Percentiles rank a stretch among this genome's conserved stretches.
phyloP scores from a whole-genome alignment of 78 protist species.

The Emiliania huxleyi region DNA sequence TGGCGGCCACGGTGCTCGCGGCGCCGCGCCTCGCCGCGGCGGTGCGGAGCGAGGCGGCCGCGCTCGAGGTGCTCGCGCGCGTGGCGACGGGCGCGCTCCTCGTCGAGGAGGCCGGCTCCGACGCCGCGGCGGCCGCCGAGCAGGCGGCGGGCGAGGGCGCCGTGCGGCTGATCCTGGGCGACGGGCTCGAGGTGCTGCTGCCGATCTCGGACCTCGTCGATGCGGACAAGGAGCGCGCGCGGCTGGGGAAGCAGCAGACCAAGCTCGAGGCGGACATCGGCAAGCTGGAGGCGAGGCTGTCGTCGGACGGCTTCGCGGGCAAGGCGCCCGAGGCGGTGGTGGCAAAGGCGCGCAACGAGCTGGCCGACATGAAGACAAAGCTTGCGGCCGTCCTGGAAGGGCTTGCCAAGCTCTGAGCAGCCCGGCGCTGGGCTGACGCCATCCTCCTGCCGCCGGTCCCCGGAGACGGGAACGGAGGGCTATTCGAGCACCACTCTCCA shows the following conservation, averaged over 20 bases:
- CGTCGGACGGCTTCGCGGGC: background rate
- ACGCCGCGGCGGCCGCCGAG: too few species aligned
- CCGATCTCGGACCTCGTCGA: slow-evolving; percentile 36
- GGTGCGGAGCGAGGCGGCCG: background rate
- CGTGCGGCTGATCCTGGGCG: background rate
- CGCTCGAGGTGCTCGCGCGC: background rate
- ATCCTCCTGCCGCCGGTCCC: too few species aligned
- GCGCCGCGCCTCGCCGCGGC: background rate
- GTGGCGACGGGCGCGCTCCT: too few species aligned
- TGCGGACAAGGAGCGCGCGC: slow-evolving; percentile 19
- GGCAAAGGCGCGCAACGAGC: background rate
- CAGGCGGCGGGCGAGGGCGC: background rate
- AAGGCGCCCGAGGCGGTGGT: slow-evolving; percentile 4
- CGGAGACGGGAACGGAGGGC: too few species aligned
- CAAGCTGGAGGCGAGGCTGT: background rate
- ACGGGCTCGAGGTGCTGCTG: slow-evolving; percentile 23
- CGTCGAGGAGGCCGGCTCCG: too few species aligned
- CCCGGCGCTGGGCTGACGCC: too few species aligned
- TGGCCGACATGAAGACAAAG: background rate
- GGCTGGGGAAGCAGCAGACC: slow-evolving; percentile 31
- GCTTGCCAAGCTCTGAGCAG: background rate
- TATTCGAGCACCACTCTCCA: too few species aligned
- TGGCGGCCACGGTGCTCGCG: background rate
- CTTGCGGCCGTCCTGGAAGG: background rate
- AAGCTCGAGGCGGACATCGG: background rate